Base-by-base conservation (phyloP, 305 asterid species). In the Fraxinus paxiana region DNA sequence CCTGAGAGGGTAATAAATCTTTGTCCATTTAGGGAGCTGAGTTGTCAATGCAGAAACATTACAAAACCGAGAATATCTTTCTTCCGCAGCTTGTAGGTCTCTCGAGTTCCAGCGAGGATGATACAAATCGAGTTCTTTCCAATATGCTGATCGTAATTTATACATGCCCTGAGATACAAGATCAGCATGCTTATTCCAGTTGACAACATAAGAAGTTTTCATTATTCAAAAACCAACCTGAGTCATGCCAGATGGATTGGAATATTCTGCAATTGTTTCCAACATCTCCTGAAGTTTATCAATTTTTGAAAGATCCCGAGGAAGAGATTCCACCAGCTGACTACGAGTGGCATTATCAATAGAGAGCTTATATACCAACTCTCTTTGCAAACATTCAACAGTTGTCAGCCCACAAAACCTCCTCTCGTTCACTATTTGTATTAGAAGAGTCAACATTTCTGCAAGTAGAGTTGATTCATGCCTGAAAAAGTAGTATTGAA, bases 81-180 rank as follows among this genome's bases (percentile, higher is more conserved):
- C 98, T 88, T 94, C 98, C 70, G 98, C 98, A 37, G 88, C 90
- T 87, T 96, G 99, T 70, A 89, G 94, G 79, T 96, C 99, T 89
- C 96, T 91, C 72, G 91, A 88, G 88, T 86, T 94, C 95, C 95
- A 96, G 77, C 97, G 98, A 79, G 96, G 98, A 82, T 96, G 98
- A 83, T 96, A 94, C 79, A 96, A 87, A 90, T 96, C 98, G 59
- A 96, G 90, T 83, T 96, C 98, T 88, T 90, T 94, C 99, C 99
- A 96, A 83, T 85, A 89, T 4, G 79, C 82, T 51, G 86, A 8
- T 54, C 93, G 89, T 85, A 94, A 89, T 89, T 90, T 96, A 86
- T 94, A 96, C 92, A 88, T 92, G 35, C 99, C 99, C 99, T 96
- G 89, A 12, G 65, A 80, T 61, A 85, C 83, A 81, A 54, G 18